Evolutionary conservation across 305 asterid species (phyloP).

Genomic region (Petunia hybrid): DNA sequence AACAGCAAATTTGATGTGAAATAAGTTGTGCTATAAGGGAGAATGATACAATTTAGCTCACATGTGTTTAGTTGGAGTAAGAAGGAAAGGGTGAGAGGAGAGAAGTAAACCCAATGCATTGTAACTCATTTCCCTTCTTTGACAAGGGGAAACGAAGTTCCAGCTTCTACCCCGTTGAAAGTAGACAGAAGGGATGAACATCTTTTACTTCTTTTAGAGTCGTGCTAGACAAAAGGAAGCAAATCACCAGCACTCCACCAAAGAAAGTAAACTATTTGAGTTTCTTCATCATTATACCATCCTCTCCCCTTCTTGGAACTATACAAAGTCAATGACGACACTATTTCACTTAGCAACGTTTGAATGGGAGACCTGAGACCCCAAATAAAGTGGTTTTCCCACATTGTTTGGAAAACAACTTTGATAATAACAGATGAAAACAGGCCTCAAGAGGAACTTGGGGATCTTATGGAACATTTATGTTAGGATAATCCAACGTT

Average conservation of each 20-base stretch:
- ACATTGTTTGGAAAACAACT: neutral
- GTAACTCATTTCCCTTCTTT: neutral
- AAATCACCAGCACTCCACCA: constrained; percentile 13
- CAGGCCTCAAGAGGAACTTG: neutral
- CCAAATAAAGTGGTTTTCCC: neutral
- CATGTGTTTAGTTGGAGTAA: neutral
- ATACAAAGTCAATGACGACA: neutral
- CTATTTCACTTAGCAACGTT: neutral
- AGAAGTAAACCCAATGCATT: neutral
- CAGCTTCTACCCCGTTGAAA: neutral
- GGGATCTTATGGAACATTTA: neutral
- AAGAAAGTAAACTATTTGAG: constrained; percentile 1
- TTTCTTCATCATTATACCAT: constrained; percentile 2
- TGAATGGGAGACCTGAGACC: constrained; percentile 10
- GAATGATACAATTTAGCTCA: constrained; percentile 11
- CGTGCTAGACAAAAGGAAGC: neutral
- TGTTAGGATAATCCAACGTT: neutral
- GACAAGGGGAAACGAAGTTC: neutral
- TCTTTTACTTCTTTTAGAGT: neutral
- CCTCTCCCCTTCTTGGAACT: constrained; percentile 16
- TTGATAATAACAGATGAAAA: constrained; percentile 9
- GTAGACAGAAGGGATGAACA: constrained; percentile 12
- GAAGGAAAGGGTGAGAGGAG: constrained; percentile 12
- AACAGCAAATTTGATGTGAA: too few relatives aligned
- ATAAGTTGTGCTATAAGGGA: too few relatives aligned